Conservation (phyloP, 345 rosid species). For the Salix brachista region DNA sequence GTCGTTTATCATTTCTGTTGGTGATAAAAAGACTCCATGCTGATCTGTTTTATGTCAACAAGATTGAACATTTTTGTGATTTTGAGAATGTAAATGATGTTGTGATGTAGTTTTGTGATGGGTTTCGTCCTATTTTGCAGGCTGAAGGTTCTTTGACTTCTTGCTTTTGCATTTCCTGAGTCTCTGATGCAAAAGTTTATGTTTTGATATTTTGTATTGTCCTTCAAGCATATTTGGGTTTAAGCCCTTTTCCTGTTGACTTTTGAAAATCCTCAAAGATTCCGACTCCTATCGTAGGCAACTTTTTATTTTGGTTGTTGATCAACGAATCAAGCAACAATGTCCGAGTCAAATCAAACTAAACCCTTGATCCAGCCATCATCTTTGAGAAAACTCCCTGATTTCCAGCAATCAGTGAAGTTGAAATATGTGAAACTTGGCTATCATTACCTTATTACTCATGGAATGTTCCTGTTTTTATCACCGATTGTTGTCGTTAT, state of each 20-base stretch:
- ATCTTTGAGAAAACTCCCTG: conserved; percentile 15
- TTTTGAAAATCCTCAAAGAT: neutral
- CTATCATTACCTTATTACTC: conserved; percentile 22
- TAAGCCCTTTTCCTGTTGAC: neutral
- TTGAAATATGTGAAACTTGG: conserved; percentile 23
- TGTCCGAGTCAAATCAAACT: conserved; percentile 19
- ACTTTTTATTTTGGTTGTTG: neutral
- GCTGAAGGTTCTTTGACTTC: neutral
- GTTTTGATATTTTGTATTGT: neutral
- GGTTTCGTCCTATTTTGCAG: neutral
- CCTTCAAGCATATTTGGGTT: neutral
- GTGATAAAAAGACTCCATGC: neutral
- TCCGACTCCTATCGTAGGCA: neutral
- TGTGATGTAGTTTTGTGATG: neutral
- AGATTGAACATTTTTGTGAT: neutral
- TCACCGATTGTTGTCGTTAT: conserved; percentile 9
- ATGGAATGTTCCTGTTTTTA: conserved; percentile 21
- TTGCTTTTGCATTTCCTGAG: neutral
- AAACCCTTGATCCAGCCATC: conserved; percentile 18
- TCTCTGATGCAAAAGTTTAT: neutral
- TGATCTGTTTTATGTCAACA: neutral
- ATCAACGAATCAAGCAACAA: neutral
- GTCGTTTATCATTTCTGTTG: neutral
- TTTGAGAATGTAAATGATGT: neutral
- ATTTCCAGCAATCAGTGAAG: conserved; percentile 23